Conservation (phyloP, 108 stramenopile species). For the Cyclotella choctawhatcheeana region DNA sequence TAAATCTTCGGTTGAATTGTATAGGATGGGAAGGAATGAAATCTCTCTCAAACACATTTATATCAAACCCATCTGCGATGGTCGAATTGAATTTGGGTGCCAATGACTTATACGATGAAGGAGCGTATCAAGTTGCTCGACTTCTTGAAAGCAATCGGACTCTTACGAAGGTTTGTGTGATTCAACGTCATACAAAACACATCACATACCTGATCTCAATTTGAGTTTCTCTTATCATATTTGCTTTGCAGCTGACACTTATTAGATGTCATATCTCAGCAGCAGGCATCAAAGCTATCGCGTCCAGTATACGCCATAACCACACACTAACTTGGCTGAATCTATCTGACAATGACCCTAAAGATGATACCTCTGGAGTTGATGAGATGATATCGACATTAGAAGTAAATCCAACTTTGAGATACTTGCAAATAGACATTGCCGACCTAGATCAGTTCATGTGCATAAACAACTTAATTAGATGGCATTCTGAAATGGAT, state of each 20-base stretch:
- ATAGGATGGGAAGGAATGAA: conserved; percentile 8
- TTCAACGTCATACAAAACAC: background rate
- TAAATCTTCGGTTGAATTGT: conserved; percentile 8
- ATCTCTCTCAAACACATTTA: background rate
- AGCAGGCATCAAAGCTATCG: conserved; percentile 1
- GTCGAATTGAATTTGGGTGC: conserved; percentile 18
- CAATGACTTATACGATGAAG: conserved; percentile 1
- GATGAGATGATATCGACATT: conserved; percentile 9
- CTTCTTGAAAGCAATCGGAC: background rate
- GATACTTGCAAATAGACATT: conserved; percentile 9
- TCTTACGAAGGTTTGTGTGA: background rate
- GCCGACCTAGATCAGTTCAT: background rate
- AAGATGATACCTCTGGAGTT: background rate
- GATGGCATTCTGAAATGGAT: background rate
- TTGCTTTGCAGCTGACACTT: background rate
- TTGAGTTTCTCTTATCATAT: background rate
- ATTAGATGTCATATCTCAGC: conserved; percentile 12
- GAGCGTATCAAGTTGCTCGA: conserved; percentile 2
- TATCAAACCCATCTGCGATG: background rate
- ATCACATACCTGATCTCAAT: too few relatives aligned
- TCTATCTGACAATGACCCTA: conserved; percentile 3
- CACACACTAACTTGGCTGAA: conserved; percentile 6
- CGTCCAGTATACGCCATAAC: conserved; percentile 1
- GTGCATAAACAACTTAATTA: background rate
- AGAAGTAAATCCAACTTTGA: conserved; percentile 1